Percentiles rank a stretch among this genome's conserved stretches.
Conservation (phyloP, 257 asterid genomes). For the Gentiana straminea region DNA sequence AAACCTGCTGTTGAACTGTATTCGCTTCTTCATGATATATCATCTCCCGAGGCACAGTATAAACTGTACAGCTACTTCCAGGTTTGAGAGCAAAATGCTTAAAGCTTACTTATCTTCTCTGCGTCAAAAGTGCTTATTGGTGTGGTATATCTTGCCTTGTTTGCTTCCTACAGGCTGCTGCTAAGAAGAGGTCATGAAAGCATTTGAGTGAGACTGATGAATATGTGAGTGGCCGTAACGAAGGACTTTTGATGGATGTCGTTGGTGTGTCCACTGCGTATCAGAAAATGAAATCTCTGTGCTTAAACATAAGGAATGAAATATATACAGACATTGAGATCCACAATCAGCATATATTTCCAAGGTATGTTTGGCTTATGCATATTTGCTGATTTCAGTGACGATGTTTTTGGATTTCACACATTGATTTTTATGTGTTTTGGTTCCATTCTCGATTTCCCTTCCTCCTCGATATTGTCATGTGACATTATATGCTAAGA, state of each 20-base stretch:
- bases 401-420: too few relatives aligned
- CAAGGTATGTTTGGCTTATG: conserved; percentile 35
- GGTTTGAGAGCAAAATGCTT: conserved; percentile 23
- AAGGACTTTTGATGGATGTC: conserved; percentile 57
- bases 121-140: too few relatives aligned
- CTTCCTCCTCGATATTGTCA: too few relatives aligned
- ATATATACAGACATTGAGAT: conserved; percentile 75
- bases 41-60: conserved; percentile 69
- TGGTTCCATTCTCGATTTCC: too few relatives aligned
- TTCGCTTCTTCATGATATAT: conserved; percentile 67
- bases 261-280: conserved; percentile 72
- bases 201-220: conserved; percentile 87
- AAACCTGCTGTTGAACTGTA: conserved; percentile 74
- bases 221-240: conserved; percentile 49
- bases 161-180: conserved; percentile 49
- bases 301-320: conserved; percentile 56
- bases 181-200: conserved; percentile 74
- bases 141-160: neutral
- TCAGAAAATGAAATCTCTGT: conserved; percentile 61
- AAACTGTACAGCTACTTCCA: conserved; percentile 85
- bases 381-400: too few relatives aligned
- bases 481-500: too few relatives aligned
- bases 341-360: conserved; percentile 68
- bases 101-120: neutral
- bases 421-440: too few relatives aligned